Evolutionary conservation across 768 basidiomycete genomes (phyloP).

Genomic region (Podaxis sp.): DNA sequence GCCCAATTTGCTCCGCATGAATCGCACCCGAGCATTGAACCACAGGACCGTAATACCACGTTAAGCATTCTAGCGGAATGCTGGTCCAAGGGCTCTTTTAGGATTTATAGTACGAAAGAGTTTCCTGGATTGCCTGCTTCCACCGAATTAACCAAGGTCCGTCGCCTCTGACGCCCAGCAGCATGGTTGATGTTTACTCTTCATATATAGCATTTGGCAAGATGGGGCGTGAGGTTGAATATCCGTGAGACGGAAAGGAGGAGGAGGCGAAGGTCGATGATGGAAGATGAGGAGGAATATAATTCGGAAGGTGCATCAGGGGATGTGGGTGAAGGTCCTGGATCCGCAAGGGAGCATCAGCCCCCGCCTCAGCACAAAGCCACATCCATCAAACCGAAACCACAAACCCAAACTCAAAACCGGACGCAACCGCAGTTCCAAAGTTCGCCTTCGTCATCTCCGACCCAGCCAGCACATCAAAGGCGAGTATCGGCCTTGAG

Average conservation of each 20-base stretch:
- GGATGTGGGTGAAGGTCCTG: background rate
- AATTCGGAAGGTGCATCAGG: background rate
- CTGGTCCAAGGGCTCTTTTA: conserved; percentile 54
- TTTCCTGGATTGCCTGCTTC: conserved; percentile 66
- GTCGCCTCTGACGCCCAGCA: background rate
- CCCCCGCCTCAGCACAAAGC: background rate
- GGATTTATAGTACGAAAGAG: conserved; percentile 67
- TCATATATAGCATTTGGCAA: conserved; percentile 35
- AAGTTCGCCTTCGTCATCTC: background rate
- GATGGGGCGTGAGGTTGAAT: conserved; percentile 56
- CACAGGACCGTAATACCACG: conserved; percentile 15
- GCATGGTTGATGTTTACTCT: background rate
- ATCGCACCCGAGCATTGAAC: conserved; percentile 5
- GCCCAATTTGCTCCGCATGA: conserved; percentile 5
- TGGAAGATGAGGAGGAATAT: conserved; percentile 8
- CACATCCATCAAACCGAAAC: background rate
- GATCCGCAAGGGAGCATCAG: background rate
- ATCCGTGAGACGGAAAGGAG: conserved; percentile 55
- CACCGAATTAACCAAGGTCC: conserved; percentile 63
- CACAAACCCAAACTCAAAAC: background rate
- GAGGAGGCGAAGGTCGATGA: conserved; percentile 28
- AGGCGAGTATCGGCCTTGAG: background rate
- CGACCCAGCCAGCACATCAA: background rate
- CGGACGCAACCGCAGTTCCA: background rate
- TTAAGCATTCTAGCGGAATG: conserved; percentile 56